phyloP scores from a whole-genome alignment of 2,329 filamentous ascomycete genomes.

The Aspergillus sp. region DNA sequence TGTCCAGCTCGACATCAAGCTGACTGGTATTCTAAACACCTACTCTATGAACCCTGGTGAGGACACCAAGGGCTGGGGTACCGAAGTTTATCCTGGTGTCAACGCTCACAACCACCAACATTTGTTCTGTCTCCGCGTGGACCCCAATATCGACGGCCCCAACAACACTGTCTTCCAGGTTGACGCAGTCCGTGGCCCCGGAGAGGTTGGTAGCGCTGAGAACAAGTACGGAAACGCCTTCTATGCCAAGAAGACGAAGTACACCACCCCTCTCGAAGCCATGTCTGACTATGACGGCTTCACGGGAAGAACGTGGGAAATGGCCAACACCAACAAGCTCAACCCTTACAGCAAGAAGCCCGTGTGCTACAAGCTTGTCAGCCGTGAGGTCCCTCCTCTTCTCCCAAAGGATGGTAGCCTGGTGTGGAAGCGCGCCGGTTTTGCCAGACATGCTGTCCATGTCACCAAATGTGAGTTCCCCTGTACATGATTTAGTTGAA shows the following conservation, averaged over 20 bases:
- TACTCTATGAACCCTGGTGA: constrained; percentile 78
- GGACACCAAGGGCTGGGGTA: constrained; percentile 83
- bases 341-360: constrained; percentile 86
- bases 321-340: constrained; percentile 78
- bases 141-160: constrained; percentile 82
- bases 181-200: constrained; percentile 69
- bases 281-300: constrained; percentile 78
- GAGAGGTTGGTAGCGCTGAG: constrained; percentile 73
- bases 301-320: constrained; percentile 85
- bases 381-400: constrained; percentile 74
- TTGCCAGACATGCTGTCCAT: constrained; percentile 81
- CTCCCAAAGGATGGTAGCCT: constrained; percentile 78
- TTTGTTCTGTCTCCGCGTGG: constrained; percentile 84
- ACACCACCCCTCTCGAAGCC: constrained; percentile 66
- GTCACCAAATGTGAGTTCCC: constrained; percentile 76
- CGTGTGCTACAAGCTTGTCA: constrained; percentile 84
- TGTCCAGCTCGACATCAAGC: constrained; percentile 85
- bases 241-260: constrained; percentile 78
- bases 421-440: constrained; percentile 87
- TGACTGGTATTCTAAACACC: constrained; percentile 91
- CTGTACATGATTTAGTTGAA: not conserved
- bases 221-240: constrained; percentile 92
- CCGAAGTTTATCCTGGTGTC: constrained; percentile 84
- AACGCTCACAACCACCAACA: constrained; percentile 97
- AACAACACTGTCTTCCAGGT: constrained; percentile 83